Evolutionary conservation across 768 basidiomycete species (phyloP).

Genomic region (Boletus patriciae): DNA sequence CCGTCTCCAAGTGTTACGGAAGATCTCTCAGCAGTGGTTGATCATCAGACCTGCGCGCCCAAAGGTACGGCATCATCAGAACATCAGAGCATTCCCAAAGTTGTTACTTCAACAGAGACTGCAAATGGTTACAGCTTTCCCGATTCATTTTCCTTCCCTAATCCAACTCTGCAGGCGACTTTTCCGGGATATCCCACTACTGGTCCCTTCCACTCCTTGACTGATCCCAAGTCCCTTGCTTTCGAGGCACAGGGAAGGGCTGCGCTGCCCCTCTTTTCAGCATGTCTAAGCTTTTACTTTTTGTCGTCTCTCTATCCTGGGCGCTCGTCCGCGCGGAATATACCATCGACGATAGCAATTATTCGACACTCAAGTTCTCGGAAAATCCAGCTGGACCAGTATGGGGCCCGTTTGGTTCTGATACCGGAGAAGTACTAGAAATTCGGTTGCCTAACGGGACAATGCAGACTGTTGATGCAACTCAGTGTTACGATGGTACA

Average conservation of each 20-base stretch:
- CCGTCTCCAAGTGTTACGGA: background rate
- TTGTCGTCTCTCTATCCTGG: background rate
- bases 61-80: slow-evolving; percentile 3
- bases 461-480: slow-evolving; percentile 21
- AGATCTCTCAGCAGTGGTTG: background rate
- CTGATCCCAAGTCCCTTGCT: background rate
- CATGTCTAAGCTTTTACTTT: slow-evolving; percentile 11
- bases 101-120: background rate
- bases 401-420: slow-evolving; percentile 28
- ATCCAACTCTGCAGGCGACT: background rate
- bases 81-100: background rate
- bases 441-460: slow-evolving; percentile 29
- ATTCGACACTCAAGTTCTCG: slow-evolving; percentile 25
- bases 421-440: slow-evolving; percentile 18
- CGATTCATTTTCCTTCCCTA: background rate
- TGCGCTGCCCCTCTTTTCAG: background rate
- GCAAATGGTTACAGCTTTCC: background rate
- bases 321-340: slow-evolving; percentile 23
- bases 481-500: slow-evolving; percentile 26
- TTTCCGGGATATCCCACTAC: background rate
- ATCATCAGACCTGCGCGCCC: slow-evolving; percentile 7
- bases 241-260: background rate
- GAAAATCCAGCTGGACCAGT: slow-evolving; percentile 29
- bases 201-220: slow-evolving; percentile 10
- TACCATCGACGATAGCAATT: slow-evolving; percentile 29